These are phyloP conservation scores for Chaetomium sp. DNA, from an alignment of 2,329 filamentous ascomycete genomes.

Conservation along the genomic window DNA sequence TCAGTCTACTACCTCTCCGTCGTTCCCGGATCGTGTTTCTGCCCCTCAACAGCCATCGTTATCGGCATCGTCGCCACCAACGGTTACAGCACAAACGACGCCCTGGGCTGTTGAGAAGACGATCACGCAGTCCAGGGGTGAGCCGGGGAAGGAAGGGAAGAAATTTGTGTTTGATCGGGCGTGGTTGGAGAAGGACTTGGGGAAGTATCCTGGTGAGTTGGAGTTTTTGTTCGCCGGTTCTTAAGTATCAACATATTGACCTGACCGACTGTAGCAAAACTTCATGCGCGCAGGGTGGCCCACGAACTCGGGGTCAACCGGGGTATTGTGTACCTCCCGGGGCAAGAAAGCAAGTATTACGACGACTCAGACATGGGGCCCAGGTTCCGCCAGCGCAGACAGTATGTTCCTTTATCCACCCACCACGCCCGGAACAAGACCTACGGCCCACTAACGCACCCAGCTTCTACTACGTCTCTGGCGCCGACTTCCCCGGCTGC, in stretches of 20 bases:
- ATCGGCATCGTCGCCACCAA: no score
- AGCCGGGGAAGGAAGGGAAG: no score
- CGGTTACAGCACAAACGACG: no score
- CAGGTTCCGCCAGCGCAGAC: slow-evolving; percentile 51
- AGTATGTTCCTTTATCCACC: slow-evolving; percentile 35
- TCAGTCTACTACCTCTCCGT: no score
- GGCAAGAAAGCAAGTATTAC: slow-evolving; percentile 43
- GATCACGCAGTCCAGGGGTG: no score
- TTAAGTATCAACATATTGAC: neutral
- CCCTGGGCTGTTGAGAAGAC: no score
- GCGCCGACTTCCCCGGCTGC: slow-evolving; percentile 49
- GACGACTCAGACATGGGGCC: slow-evolving; percentile 54
- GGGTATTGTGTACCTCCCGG: slow-evolving; percentile 52
- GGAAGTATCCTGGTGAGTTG: slow-evolving; percentile 23
- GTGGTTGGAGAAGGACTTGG: slow-evolving; percentile 18
- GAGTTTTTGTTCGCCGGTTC: neutral
- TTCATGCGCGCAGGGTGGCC: slow-evolving; percentile 51
- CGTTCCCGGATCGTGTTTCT: no score
- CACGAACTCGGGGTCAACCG: slow-evolving; percentile 41
- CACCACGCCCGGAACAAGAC: neutral
- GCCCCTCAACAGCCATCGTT: no score
- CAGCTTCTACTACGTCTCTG: slow-evolving; percentile 55
- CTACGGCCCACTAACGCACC: no score
- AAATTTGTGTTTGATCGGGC: neutral
- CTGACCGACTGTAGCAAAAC: slow-evolving; percentile 38